Evolutionary conservation across 164 flowering plant genomes (phyloP), one percentile per base, ranked within the genome.

Genomic region (Taxillus chinensis): DNA sequence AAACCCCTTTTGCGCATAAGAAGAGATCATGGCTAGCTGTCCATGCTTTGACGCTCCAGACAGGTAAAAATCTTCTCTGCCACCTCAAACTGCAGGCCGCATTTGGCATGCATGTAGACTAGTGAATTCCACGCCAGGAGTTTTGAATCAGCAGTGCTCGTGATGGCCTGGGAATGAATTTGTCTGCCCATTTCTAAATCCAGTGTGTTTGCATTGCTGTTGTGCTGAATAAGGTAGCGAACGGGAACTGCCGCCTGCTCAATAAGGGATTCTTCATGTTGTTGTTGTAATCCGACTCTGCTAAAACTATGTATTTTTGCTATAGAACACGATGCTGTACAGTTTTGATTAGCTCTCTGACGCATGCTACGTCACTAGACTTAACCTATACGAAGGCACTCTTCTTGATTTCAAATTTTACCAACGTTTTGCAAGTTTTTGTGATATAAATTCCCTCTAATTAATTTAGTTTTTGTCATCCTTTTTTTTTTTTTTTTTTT

Each of bases 21-120:
- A 85, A 9, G 92, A 89, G 58, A 89, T 81, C 78, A 88, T 68
- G 16, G 90, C 83, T n/a, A 95, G 86, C 97, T 95, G 86, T 11
- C 82, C 1, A 81, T 64, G 65, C 75, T 80, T 63, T 58, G 68
- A 41, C 62, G 59, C 12, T 65, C 68, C 57, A 79, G 71, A 53
- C 62, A 73, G 17, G 39, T 27, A 62, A 91, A 88, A 61, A 86
- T 70, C 60, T 55, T 59, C 68, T 79, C 62, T 5, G 91, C 87
- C 70, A 78, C 82, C 67, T 77, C 75, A 60, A 83, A 77, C 63
- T 63, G n/a, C n/a, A n/a, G 69, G 53, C 79, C 78, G 64, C 93
- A 86, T 76, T 83, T 88, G 9, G 86, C 89, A 72, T 90, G 88
- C 93, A 88, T 83, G 71, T 88, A 91, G 41, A 90, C 81, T 51